Evolutionary conservation across 2,329 filamentous ascomycete species (phyloP).

Genomic region (Dactylellina drechsleri): DNA sequence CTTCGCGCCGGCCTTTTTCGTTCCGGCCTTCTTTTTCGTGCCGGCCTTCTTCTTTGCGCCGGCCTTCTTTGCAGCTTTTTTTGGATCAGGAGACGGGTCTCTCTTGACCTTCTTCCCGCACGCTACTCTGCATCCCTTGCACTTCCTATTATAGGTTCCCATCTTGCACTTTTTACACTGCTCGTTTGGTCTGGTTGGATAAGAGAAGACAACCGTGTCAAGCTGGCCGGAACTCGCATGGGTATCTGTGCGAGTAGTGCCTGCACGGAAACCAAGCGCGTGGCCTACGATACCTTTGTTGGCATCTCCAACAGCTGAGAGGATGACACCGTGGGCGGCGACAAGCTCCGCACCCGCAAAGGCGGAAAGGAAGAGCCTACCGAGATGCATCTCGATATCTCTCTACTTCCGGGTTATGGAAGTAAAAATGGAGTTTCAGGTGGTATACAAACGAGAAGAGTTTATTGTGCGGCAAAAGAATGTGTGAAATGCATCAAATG

Average conservation of each 20-base stretch:
- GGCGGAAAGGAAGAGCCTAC: background rate
- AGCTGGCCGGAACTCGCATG: background rate
- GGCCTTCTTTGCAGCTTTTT: constrained; percentile 7
- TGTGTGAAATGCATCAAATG: too few relatives aligned
- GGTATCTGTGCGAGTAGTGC: constrained; percentile 8
- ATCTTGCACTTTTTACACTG: constrained; percentile 18
- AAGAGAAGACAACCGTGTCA: constrained; percentile 22
- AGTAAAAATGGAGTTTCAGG: too few relatives aligned
- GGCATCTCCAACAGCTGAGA: constrained; percentile 27
- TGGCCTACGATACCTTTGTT: constrained; percentile 12
- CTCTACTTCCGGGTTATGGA: too few relatives aligned
- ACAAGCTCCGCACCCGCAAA: background rate
- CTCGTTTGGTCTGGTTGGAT: constrained; percentile 15
- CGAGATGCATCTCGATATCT: constrained; percentile 10
- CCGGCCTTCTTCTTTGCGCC: constrained; percentile 4
- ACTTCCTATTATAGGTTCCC: constrained; percentile 3
- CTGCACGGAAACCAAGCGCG: constrained; percentile 23
- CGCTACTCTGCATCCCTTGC: background rate
- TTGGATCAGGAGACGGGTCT: too few relatives aligned
- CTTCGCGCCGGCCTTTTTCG: constrained; percentile 4
- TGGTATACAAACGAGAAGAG: too few relatives aligned
- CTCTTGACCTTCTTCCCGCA: constrained; percentile 7
- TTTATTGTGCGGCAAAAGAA: too few relatives aligned
- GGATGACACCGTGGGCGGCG: constrained; percentile 17
- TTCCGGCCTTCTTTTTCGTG: background rate